Evolutionary conservation across 2,329 filamentous ascomycete genomes (phyloP).

Genomic region (Calonectria honghensis): DNA sequence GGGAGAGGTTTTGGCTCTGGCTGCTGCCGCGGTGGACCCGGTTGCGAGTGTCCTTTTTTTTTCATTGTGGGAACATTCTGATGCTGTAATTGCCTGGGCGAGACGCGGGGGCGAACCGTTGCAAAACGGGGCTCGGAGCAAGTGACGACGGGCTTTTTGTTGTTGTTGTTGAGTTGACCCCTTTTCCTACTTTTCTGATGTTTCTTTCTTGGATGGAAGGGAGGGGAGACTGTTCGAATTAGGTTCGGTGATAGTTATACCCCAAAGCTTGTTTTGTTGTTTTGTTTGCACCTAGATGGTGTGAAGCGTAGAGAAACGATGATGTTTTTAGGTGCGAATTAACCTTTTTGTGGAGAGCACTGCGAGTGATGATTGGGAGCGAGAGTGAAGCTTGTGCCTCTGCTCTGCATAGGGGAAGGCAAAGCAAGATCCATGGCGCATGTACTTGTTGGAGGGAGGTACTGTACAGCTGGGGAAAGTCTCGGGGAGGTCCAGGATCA

Average conservation of each 20-base stretch:
- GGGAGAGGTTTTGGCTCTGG: slow-evolving; percentile 34
- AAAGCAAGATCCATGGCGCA: neutral
- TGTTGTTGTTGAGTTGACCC: slow-evolving; percentile 37
- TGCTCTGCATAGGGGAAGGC: neutral
- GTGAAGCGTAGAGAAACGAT: slow-evolving; percentile 2
- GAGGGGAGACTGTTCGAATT: slow-evolving; percentile 51
- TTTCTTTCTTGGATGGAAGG: slow-evolving; percentile 41
- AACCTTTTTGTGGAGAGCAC: neutral
- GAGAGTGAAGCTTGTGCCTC: neutral
- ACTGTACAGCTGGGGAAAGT: slow-evolving; percentile 21
- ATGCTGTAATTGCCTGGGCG: slow-evolving; percentile 50
- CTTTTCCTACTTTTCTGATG: slow-evolving; percentile 43
- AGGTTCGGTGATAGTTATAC: slow-evolving; percentile 56
- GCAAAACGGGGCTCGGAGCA: slow-evolving; percentile 41
- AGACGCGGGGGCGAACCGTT: slow-evolving; percentile 43
- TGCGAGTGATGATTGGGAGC: neutral
- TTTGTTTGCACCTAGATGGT: slow-evolving; percentile 33
- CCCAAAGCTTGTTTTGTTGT: slow-evolving; percentile 55
- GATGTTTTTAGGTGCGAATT: neutral
- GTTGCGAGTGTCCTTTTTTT: slow-evolving; percentile 27
- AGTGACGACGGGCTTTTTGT: slow-evolving; percentile 43
- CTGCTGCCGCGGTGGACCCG: slow-evolving; percentile 25
- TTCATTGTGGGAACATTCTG: slow-evolving; percentile 30
- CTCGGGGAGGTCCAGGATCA: neutral
- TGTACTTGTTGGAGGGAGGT: neutral